phyloP scores from a whole-genome alignment of 306 rosid genomes.

The Amphicarpaea edgeworthii region DNA sequence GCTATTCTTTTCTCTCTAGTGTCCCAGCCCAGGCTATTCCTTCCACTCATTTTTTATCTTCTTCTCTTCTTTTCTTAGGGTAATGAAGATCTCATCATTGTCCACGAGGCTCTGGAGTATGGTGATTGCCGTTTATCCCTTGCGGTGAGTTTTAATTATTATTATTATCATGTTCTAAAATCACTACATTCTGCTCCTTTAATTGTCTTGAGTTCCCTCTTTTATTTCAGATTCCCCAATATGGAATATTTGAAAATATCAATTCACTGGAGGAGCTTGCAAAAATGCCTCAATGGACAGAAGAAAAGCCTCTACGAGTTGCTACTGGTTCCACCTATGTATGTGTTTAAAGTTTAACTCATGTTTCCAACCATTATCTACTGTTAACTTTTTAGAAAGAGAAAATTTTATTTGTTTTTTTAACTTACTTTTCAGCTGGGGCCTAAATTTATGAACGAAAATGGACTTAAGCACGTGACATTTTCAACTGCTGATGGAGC shows the following conservation, averaged over 20 bases:
- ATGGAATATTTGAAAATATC: constrained; percentile 87
- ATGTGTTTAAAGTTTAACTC: constrained; percentile 39
- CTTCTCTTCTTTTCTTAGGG: constrained; percentile 56
- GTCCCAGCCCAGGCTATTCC: background rate
- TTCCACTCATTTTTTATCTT: constrained; percentile 9
- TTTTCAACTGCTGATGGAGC: constrained; percentile 99
- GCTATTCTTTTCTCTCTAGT: too few relatives aligned
- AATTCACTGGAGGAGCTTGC: constrained; percentile 80
- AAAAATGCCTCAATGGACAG: constrained; percentile 91
- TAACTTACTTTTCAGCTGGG: constrained; percentile 69
- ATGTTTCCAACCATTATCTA: constrained; percentile 9
- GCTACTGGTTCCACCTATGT: constrained; percentile 94
- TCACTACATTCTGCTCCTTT: background rate
- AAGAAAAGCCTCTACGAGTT: constrained; percentile 81
- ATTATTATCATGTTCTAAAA: background rate
- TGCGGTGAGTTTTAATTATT: constrained; percentile 68
- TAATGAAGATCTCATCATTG: constrained; percentile 76
- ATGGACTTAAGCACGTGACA: constrained; percentile 74
- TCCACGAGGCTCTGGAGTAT: constrained; percentile 87
- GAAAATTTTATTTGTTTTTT: constrained; percentile 31
- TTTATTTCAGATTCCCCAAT: constrained; percentile 79
- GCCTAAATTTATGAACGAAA: constrained; percentile 85
- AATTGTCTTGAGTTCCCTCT: constrained; percentile 15
- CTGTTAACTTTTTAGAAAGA: constrained; percentile 4
- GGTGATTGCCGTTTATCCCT: constrained; percentile 87